phyloP scores from a whole-genome alignment of 1,139 yeast species.

The Debaryomyces sp. region DNA sequence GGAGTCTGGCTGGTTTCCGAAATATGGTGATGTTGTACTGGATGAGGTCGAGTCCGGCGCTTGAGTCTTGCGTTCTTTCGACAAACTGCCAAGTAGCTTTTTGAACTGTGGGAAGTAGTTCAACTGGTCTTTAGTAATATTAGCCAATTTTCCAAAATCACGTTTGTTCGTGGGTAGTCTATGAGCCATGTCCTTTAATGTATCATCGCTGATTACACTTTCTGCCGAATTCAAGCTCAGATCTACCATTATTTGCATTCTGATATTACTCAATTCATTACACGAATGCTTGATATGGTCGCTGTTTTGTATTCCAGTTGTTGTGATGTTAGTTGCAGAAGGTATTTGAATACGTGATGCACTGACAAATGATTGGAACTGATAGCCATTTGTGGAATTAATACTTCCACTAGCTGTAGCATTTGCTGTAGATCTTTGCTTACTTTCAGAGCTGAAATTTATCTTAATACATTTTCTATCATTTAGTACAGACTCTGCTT shows the following conservation, averaged over 20 bases:
- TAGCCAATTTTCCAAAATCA: conserved; percentile 49
- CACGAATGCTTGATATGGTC: conserved; percentile 42
- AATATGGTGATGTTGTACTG: conserved; percentile 14
- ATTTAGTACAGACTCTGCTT: conserved; percentile 48
- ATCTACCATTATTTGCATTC: conserved; percentile 48
- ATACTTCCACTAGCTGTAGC: neutral
- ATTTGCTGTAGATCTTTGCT: conserved; percentile 1
- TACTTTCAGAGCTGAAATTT: conserved; percentile 23
- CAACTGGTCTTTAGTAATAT: conserved; percentile 40
- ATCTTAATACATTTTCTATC: conserved; percentile 48
- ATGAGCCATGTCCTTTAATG: conserved; percentile 57
- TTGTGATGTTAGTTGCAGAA: neutral
- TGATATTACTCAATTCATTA: conserved; percentile 45
- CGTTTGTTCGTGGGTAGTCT: conserved; percentile 54
- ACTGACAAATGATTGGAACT: conserved; percentile 28
- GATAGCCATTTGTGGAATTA: neutral
- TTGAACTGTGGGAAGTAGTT: conserved; percentile 53
- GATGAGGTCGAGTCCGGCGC: conserved; percentile 8
- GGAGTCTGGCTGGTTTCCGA: conserved; percentile 6
- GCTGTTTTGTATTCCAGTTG: neutral
- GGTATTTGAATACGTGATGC: conserved; percentile 16
- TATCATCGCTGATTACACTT: conserved; percentile 49
- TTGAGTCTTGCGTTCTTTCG: conserved; percentile 30
- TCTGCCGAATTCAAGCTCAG: conserved; percentile 40
- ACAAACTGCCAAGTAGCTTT: conserved; percentile 39